phyloP scores from a whole-genome alignment of 768 basidiomycete species.

The Collybiopsis confluens region DNA sequence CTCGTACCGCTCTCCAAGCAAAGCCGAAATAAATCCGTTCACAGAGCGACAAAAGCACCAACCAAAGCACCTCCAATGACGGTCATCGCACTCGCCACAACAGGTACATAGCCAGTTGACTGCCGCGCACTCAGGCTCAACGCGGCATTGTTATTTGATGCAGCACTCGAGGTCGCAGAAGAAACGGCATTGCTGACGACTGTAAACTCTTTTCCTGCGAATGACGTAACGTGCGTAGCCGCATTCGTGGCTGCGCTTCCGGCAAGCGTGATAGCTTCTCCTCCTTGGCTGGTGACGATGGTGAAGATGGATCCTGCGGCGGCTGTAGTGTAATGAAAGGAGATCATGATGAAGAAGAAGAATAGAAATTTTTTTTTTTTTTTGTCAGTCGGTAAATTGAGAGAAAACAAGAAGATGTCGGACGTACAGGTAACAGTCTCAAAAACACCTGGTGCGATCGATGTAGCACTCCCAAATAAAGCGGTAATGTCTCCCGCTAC shows the following conservation, averaged over 20 bases:
- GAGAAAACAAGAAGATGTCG: background rate
- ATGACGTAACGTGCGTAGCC: background rate
- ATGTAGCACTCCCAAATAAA: conserved; percentile 1
- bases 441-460: conserved; percentile 1
- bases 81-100: background rate
- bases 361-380: too few species aligned
- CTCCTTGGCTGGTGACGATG: background rate
- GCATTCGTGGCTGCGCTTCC: background rate
- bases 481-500: background rate
- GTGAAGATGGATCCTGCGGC: background rate
- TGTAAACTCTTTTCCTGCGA: background rate
- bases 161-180: background rate
- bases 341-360: too few species aligned
- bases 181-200: background rate
- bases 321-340: background rate
- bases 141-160: background rate
- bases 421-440: conserved; percentile 5
- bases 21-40: background rate
- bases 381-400: background rate
- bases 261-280: background rate
- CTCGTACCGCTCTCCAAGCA: too few species aligned
- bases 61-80: background rate
- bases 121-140: background rate
- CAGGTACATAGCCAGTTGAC: background rate
- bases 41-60: background rate